Evolutionary conservation across 176 grass and related monocot species (phyloP).

Genomic region (Phoenix roebelenii): DNA sequence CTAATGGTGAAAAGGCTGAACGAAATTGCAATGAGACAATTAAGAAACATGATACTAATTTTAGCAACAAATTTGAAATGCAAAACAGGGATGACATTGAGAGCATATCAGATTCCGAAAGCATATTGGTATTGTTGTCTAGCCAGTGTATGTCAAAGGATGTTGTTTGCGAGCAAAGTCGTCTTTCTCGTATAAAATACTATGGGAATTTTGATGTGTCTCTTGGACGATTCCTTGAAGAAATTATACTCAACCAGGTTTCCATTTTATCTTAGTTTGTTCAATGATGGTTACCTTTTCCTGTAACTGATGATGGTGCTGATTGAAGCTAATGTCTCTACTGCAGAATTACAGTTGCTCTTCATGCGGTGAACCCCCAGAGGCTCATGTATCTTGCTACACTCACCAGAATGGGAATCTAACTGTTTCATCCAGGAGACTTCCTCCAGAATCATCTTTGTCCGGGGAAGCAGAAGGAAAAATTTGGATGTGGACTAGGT

Average conservation of each 20-base stretch:
- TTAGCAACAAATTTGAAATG: neutral
- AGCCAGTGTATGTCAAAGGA: constrained; percentile 61
- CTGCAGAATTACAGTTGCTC: constrained; percentile 60
- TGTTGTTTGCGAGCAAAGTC: constrained; percentile 45
- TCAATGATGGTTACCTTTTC: too few relatives aligned
- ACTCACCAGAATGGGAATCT: constrained; percentile 81
- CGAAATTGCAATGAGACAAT: neutral
- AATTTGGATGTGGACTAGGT: constrained; percentile 97
- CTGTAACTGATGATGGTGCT: constrained; percentile 17
- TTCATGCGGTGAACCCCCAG: constrained; percentile 78
- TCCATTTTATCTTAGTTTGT: constrained; percentile 1
- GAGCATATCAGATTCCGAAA: constrained; percentile 48
- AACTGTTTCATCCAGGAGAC: constrained; percentile 45
- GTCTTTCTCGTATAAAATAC: constrained; percentile 68
- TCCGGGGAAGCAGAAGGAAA: constrained; percentile 64
- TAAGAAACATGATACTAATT: neutral
- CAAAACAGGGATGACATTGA: constrained; percentile 4
- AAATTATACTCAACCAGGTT: constrained; percentile 65
- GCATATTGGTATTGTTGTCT: constrained; percentile 77
- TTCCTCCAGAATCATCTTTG: constrained; percentile 35
- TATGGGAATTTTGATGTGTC: constrained; percentile 76
- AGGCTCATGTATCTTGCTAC: constrained; percentile 67
- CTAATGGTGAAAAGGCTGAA: neutral
- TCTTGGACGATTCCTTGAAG: constrained; percentile 63
- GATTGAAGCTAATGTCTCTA: constrained; percentile 11